phyloP scores from a whole-genome alignment of 257 asterid species.

The Solanum bulbocastanum region DNA sequence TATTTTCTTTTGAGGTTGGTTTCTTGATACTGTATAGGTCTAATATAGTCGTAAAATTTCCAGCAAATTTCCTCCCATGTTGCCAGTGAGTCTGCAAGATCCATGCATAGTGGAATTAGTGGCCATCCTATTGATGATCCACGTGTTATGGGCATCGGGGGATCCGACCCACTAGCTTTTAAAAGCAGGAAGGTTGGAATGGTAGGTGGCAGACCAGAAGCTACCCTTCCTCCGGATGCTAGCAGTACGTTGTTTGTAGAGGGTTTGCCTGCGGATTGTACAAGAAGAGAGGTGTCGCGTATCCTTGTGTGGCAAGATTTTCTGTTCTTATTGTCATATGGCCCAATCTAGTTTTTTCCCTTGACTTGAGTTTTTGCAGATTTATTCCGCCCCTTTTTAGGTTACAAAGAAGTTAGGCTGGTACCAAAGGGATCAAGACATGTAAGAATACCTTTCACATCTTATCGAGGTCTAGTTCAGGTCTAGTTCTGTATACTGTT shows the following conservation, averaged over 20 bases:
- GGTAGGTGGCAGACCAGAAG: slow-evolving; percentile 44
- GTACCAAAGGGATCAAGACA: slow-evolving; percentile 65
- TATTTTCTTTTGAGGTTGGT: background rate
- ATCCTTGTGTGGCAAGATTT: slow-evolving; percentile 33
- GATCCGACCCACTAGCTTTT: slow-evolving; percentile 28
- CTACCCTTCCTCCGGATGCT: slow-evolving; percentile 84
- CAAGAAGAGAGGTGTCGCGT: slow-evolving; percentile 86
- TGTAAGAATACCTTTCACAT: slow-evolving; percentile 27
- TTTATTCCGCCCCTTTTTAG: slow-evolving; percentile 85
- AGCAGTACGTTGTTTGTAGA: slow-evolving; percentile 57
- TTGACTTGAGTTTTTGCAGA: slow-evolving; percentile 43
- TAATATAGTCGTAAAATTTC: background rate
- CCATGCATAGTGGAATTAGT: slow-evolving; percentile 37
- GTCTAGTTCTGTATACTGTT: background rate
- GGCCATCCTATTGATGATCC: slow-evolving; percentile 47
- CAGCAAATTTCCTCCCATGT: slow-evolving; percentile 47
- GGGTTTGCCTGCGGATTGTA: slow-evolving; percentile 45
- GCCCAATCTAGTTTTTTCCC: slow-evolving; percentile 27
- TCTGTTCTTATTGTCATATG: background rate
- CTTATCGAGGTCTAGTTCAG: background rate
- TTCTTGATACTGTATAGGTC: background rate
- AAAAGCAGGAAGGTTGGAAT: slow-evolving; percentile 34
- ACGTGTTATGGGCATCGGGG: slow-evolving; percentile 34
- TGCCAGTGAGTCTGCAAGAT: slow-evolving; percentile 42
- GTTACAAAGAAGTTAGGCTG: slow-evolving; percentile 72